Base-by-base conservation (phyloP, 257 asterid genomes). In the Scutellaria minor region DNA sequence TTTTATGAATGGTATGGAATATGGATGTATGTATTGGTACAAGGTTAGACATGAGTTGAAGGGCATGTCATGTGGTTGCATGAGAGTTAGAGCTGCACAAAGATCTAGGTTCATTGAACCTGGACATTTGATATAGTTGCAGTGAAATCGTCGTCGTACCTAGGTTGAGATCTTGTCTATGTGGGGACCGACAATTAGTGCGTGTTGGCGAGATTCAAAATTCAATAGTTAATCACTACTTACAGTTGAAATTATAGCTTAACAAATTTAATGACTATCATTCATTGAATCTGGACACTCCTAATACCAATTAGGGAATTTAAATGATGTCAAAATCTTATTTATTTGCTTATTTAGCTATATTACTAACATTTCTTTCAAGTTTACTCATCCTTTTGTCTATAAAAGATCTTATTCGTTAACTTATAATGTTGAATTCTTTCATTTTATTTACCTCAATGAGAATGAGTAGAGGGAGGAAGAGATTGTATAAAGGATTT, bases 71-170 rank as follows among this genome's bases (percentile, higher is more conserved):
- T 22, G 11, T 9, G 20, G 13, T 7, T 9, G 37, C 61, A 55
- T 46, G 0, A 45, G 41, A 24, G 41, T 15, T 45, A 57, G 60
- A 0, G 55, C 37, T 1, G 7, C 40, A 18, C 27, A 7, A 35
- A 42, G 14, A 13, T 37, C n/a, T 7, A 71, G 83, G 75, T 82
- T 62, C 86, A 76, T 51, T 82, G 86, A 79, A 82, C 62, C 75
- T 78, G 76, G 85, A 78, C 73, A 56, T 0, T 12, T 40, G 22
- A 6, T 53, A 5, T 53, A 35, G 13, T 1, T 5, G 2, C 24
- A 46, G 60, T 68, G 57, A 74, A 63, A 50, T 66, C 60, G 39
- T 9, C 9, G 0, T 44, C 22, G 57, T 6, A 68, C 52, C 10
- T 61, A 35, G 50, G 48, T 41, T 41, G 54, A 45, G 65, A 61